Evolutionary conservation across 108 stramenopile species (phyloP).

Genomic region (Cyclotella atomus): DNA sequence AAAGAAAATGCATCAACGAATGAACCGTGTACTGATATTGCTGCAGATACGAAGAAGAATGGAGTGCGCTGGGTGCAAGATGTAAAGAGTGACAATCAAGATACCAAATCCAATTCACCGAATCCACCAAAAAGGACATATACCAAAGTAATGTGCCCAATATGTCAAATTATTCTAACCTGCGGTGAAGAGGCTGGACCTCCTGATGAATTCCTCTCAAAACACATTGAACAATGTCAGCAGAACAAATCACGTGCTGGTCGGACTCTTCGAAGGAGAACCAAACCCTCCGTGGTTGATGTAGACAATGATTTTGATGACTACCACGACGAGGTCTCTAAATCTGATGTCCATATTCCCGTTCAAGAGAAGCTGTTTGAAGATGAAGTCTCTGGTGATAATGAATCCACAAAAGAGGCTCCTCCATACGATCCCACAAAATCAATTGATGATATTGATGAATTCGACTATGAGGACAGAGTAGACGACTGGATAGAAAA

Average conservation of each 20-base stretch:
- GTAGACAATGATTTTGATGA: slow-evolving; percentile 27
- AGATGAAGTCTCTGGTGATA: neutral
- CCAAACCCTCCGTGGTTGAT: slow-evolving; percentile 25
- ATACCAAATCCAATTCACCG: neutral
- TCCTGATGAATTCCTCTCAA: slow-evolving; percentile 50
- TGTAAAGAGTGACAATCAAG: neutral
- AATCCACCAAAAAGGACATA: slow-evolving; percentile 2
- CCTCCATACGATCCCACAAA: neutral
- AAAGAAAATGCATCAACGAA: neutral
- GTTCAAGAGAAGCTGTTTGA: neutral
- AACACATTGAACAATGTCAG: slow-evolving; percentile 49
- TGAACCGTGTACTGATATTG: neutral
- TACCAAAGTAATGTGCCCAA: slow-evolving; percentile 50
- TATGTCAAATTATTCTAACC: slow-evolving; percentile 43
- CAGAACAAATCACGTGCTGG: slow-evolving; percentile 19
- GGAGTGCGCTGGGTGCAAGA: slow-evolving; percentile 26
- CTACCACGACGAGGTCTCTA: neutral
- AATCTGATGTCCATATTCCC: neutral
- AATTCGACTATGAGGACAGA: slow-evolving; percentile 78
- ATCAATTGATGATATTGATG: slow-evolving; percentile 75
- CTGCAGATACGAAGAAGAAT: slow-evolving; percentile 13
- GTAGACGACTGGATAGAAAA: slow-evolving; percentile 81
- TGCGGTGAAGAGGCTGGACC: slow-evolving; percentile 8
- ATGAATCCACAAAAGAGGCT: neutral
- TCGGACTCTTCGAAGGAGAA: slow-evolving; percentile 33